phyloP scores from a whole-genome alignment of 2,329 filamentous ascomycete genomes.

The Pyricularia grisea region DNA sequence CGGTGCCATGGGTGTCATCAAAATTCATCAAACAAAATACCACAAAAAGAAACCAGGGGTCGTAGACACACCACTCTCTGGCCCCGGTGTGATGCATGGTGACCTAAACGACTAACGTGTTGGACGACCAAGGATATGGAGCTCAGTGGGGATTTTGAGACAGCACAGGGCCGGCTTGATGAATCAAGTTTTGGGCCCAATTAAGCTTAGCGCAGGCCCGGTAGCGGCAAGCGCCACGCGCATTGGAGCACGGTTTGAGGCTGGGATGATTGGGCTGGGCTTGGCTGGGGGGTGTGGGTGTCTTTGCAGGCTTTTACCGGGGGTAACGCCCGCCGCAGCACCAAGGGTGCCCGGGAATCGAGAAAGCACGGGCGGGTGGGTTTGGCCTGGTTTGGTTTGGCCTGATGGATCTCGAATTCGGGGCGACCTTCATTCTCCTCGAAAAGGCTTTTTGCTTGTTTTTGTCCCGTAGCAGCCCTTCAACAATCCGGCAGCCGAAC shows the following conservation, averaged over 20 bases:
- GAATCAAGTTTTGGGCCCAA: not conserved
- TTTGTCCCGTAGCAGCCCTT: not conserved
- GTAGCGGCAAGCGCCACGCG: conserved; percentile 1
- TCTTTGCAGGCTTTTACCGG: not conserved
- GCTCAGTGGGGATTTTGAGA: not conserved
- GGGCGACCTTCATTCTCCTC: not conserved
- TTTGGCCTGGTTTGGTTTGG: not conserved
- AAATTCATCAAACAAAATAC: not conserved
- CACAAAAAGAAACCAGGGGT: not conserved
- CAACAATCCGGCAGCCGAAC: not conserved
- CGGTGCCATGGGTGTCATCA: not conserved
- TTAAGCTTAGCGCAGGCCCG: not conserved
- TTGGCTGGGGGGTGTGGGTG: not conserved
- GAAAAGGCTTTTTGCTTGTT: not conserved
- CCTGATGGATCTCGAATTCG: conserved; percentile 1
- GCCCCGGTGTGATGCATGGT: not conserved
- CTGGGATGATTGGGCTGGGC: not conserved
- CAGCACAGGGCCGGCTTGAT: not conserved
- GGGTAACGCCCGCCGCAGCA: not conserved
- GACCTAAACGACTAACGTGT: not conserved
- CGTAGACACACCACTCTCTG: not conserved
- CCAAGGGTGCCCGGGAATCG: not conserved
- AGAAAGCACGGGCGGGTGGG: not conserved
- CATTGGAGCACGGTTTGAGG: conserved; percentile 2
- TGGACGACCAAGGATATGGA: not conserved